Conservation (phyloP, 2,329 filamentous ascomycete genomes). For the Trichophyton simii region DNA sequence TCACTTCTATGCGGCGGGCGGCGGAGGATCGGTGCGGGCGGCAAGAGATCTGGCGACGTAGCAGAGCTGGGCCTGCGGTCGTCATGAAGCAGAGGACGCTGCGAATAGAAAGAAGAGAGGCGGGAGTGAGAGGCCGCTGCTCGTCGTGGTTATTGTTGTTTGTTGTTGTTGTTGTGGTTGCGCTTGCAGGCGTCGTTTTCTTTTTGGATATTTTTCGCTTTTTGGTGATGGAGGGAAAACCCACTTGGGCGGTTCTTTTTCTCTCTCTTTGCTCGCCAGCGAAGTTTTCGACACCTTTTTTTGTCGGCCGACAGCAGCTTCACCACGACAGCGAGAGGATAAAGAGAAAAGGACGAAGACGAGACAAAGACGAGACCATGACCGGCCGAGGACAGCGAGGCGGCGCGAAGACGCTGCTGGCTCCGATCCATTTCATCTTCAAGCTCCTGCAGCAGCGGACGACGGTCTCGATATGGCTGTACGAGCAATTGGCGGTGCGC, state of each 20-base stretch:
- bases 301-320: no score
- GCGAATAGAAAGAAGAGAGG: not conserved
- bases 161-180: not conserved
- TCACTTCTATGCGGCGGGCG: not conserved
- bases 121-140: not conserved
- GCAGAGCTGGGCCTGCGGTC: not conserved
- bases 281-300: no score
- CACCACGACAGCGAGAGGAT: not conserved
- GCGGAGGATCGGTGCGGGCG: not conserved
- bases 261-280: no score
- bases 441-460: constrained; percentile 76
- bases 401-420: constrained; percentile 56
- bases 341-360: not conserved
- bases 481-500: constrained; percentile 84
- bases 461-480: constrained; percentile 89
- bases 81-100: not conserved
- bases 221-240: no score
- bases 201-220: not conserved
- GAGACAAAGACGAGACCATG: constrained; percentile 26
- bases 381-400: constrained; percentile 44
- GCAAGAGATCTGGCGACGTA: not conserved
- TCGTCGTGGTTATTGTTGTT: not conserved
- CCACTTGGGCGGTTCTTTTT: no score
- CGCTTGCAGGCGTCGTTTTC: not conserved
- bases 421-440: constrained; percentile 82